Conservation (phyloP, 2,329 filamentous ascomycete species). For the Ophiostoma novo-ulmi region DNA sequence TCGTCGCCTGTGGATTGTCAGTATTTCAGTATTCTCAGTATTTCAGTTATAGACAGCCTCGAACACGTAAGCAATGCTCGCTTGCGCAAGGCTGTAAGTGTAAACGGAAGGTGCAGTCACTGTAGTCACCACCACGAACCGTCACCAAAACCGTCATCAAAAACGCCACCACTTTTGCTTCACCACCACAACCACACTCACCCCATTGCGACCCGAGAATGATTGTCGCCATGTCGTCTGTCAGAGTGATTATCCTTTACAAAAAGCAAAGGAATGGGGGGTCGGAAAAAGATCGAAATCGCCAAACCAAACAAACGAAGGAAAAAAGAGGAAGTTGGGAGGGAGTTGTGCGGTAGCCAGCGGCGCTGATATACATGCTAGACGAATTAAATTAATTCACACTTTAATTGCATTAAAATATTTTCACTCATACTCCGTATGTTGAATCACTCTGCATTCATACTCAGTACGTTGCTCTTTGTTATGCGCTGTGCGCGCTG, state of each 20-base stretch:
- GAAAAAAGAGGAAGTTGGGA: constrained; percentile 14
- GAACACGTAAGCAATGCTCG: not conserved
- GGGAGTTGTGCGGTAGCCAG: not conserved
- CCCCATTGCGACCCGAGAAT: constrained; percentile 58
- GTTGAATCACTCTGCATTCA: not conserved
- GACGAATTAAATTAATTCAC: constrained; percentile 3
- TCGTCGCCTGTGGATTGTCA: constrained; percentile 16
- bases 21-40: not conserved
- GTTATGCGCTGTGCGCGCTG: not conserved
- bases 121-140: not conserved
- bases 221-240: constrained; percentile 45
- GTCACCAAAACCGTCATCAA: no score
- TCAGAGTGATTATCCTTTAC: not conserved
- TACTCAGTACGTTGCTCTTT: not conserved
- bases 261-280: constrained; percentile 12
- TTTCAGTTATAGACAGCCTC: not conserved
- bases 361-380: constrained; percentile 2
- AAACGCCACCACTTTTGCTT: not conserved
- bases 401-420: constrained; percentile 8
- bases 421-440: not conserved
- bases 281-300: constrained; percentile 21
- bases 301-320: constrained; percentile 18
- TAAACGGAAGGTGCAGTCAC: not conserved
- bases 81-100: constrained; percentile 10
- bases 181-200: constrained; percentile 33